Base-by-base conservation (phyloP, 192 early-diverging fungal genomes). In the Gryganskiella cystojenkinii region DNA sequence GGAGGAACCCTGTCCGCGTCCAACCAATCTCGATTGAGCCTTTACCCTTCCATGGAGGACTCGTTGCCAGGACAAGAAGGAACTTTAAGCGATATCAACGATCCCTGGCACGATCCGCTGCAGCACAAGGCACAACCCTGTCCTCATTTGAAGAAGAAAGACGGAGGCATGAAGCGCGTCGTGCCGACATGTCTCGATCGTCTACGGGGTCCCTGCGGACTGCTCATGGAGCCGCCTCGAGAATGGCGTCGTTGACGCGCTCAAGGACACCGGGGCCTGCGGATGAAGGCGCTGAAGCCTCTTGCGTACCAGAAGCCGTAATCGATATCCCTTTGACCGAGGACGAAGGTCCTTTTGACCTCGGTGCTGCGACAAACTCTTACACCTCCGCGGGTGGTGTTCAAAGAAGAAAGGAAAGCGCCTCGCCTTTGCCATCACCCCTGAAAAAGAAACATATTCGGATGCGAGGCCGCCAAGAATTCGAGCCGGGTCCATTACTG, bases 21-120 rank as follows among this genome's bases (percentile, higher is more conserved):
- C 74, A 78, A 40, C 66, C 74, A 24, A 78, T 78, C 54, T 78
- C 73, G 34, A 64, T 69, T 19, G 73, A 78, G 33, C 73, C 73
- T 2, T 35, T 78, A 3, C 57, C 58, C 0, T 78, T 64, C 61
- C 73, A 78, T 64, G 73, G 73, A 15, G 66, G 37, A 4, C 46
- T 78, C 19, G 73, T 78, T 2, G 65, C 73, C 3, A 61, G 60
- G 24, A 78, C 66, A 1, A 37, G 43, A n/a, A 55, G 52, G 28
- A 17, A 78, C 22, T 64, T 44, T 27, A 37, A 45, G n/a, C 52
- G 61, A 24, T 78, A 78, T 28, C 66, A 57, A 10, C 60, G 73
- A 0, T 54, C 46, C 2, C 37, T 69, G 35, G 66, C 61, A 5
- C 8, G 64, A 42, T 15, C 13, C 30, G 60, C 20, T 19, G 49